Evolutionary conservation across 2,329 filamentous ascomycete genomes (phyloP).

Genomic region (Raffaelea arxii): DNA sequence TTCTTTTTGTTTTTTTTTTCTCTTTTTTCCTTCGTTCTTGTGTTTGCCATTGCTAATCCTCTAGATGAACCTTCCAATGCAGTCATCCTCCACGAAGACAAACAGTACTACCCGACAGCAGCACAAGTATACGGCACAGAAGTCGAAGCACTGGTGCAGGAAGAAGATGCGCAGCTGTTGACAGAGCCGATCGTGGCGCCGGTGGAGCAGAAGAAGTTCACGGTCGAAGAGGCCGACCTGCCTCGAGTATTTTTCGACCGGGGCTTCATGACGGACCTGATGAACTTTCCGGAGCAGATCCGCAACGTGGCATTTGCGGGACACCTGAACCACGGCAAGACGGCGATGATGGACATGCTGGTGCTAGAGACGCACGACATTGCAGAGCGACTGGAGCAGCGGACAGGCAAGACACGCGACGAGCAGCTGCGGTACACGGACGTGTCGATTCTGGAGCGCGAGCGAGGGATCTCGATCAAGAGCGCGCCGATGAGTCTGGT

Average conservation of each 20-base stretch:
- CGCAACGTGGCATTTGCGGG: slow-evolving; percentile 87
- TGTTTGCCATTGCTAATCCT: neutral
- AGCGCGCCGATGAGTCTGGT: slow-evolving; percentile 90
- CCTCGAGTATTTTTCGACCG: slow-evolving; percentile 82
- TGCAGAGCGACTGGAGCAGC: slow-evolving; percentile 65
- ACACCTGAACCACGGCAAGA: slow-evolving; percentile 95
- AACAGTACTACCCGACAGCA: slow-evolving; percentile 98
- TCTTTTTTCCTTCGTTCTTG: neutral
- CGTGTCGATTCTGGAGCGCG: slow-evolving; percentile 77
- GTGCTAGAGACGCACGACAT: slow-evolving; percentile 93
- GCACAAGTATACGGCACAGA: slow-evolving; percentile 89
- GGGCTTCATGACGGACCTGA: slow-evolving; percentile 87
- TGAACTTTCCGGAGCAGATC: slow-evolving; percentile 92
- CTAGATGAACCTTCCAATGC: slow-evolving; percentile 72
- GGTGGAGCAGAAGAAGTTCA: slow-evolving; percentile 91
- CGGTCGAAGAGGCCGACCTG: slow-evolving; percentile 81
- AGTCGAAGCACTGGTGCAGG: slow-evolving; percentile 91
- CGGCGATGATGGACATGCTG: slow-evolving; percentile 96
- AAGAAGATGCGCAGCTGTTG: slow-evolving; percentile 91
- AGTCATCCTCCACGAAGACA: slow-evolving; percentile 96
- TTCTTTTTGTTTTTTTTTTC: too few relatives aligned
- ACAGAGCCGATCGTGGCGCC: slow-evolving; percentile 90
- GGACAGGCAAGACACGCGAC: slow-evolving; percentile 70
- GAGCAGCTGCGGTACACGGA: slow-evolving; percentile 95
- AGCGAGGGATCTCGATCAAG: slow-evolving; percentile 86